Percentiles rank a stretch among this genome's conserved stretches.
Evolutionary conservation across 2,329 filamentous ascomycete species (phyloP).

Genomic region (Lithohypha guttulata): DNA sequence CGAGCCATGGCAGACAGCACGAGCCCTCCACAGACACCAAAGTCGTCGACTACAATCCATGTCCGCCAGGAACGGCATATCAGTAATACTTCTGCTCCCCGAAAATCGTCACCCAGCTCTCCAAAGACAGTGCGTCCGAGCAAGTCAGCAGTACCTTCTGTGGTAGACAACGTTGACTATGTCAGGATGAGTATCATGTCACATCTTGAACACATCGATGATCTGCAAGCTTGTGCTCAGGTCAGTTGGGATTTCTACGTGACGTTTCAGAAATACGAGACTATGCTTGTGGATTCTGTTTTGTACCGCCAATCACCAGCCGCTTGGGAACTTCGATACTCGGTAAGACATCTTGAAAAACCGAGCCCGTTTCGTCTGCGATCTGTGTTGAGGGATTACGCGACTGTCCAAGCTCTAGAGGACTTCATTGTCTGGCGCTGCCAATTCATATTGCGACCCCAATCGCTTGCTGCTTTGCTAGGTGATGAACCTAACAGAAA

Average conservation of each 20-base stretch:
- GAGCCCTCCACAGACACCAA: neutral
- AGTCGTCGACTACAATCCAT: no score
- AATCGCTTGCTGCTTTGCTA: slow-evolving; percentile 44
- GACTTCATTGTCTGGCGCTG: slow-evolving; percentile 46
- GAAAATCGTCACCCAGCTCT: neutral
- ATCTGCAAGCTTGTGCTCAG: slow-evolving; percentile 16
- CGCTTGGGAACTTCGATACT: slow-evolving; percentile 20
- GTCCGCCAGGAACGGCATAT: no score
- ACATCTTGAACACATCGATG: neutral
- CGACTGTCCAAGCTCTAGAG: slow-evolving; percentile 45
- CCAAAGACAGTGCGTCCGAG: neutral
- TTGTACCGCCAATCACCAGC: slow-evolving; percentile 17
- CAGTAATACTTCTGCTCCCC: neutral
- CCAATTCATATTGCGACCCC: slow-evolving; percentile 44
- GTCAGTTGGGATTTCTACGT: slow-evolving; percentile 20
- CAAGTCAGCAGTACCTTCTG: neutral
- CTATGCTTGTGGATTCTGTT: slow-evolving; percentile 16
- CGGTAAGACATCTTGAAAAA: slow-evolving; percentile 13
- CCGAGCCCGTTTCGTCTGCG: slow-evolving; percentile 16
- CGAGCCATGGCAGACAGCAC: slow-evolving; percentile 4
- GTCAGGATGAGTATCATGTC: slow-evolving; percentile 7
- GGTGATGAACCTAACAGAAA: slow-evolving; percentile 37
- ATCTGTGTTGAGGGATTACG: slow-evolving; percentile 33
- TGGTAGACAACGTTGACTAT: neutral
- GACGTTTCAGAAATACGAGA: slow-evolving; percentile 20